Base-by-base conservation (phyloP, 2,329 filamentous ascomycete genomes). In the Neurospora sp. region DNA sequence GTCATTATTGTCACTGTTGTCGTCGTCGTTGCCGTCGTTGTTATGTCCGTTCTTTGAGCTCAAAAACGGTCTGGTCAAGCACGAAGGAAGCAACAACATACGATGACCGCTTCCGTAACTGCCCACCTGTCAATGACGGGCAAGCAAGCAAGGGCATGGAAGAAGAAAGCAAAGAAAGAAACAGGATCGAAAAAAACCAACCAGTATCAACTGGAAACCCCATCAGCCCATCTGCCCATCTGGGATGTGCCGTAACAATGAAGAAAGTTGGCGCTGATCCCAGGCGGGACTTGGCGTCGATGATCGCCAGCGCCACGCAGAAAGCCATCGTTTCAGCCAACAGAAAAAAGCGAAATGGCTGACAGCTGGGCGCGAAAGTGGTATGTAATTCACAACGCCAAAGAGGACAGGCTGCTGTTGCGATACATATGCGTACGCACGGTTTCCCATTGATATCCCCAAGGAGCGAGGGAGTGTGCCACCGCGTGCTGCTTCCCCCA, bases 291-390 rank as follows among this genome's bases (percentile, higher is more conserved):
- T 68, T 74, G 70, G 72, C 73, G 71, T 62, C 67, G 52, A 71
- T 74, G 73, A 74, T 74, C 71, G 67, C 46, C 71, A 43, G 69
- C 74, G 74, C 74, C 74, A 74, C 69, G 69, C 70, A 70, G 62
- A 70, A 70, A 71, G 72, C 72, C 73, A 72, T 72, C 67, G 74
- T 74, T 75, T 74, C 73, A 74, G 71, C 71, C 70, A 69, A 70
- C 52, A n/a, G 28, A 36, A 62, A 62, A 62, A 28, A 36, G 52
- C 52, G 23, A 62, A 62, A 62, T 62, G 46, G 23, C 46, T 57
- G 46, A 57, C 46, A 17, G 52, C 52, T 57, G 52, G 52, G 15
- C 23, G 52, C 52, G 52, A n/a, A 43, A 52, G 43, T 52, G 43
- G 43, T 12, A 5, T 19, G 43, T 52, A 23, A 52, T 52, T 52